Evolutionary conservation across 768 basidiomycete species (phyloP), one percentile per base, ranked within the genome.

Genomic region (Ephemerocybe angulata): DNA sequence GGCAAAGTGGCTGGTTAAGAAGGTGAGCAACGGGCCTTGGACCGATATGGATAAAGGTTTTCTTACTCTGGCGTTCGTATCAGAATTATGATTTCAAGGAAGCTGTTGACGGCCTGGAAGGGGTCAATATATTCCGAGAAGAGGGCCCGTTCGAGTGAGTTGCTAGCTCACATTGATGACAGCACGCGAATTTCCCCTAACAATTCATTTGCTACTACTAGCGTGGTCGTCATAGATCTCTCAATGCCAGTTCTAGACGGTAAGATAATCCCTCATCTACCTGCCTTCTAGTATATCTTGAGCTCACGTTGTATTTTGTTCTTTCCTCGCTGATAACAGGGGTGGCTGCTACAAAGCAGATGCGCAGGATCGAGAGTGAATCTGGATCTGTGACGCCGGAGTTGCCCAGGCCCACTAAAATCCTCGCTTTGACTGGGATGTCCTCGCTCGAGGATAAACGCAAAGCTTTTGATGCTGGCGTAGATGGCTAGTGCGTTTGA

Each of bases 201-300:
- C 7, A 8, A 41, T 35, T 35, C 10, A 19, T 19, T 24, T 48
- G n/a, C 29, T 24, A 22, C 28, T 58, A 21, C 48, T 61, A 95
- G 93, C 58, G 83, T 93, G 30, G 87, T 95, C 31, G 77, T 95
- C 13, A 74, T 97, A 56, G 94, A 97, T 68, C 72, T 97, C 53
- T 93, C 90, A 1, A 97, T 97, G 94, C 95, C 93, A 0, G 69
- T 91, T n/a, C 81, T 97, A 53, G 92, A 97, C 66, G 95, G 91
- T 84, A 50, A 56, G 75, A 40, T 35, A 35, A 35, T 35, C 33
- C 8, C 33, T 35, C 33, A 35, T 17, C 33, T 35, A 8, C 6
- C 38, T 41, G 17, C 15, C 38, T 41, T 41, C 17, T 6, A 19
- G 7, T 41, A 41, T 25, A 21, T 24, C 57, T 35, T 35, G 33